Evolutionary conservation across 441 rosid species (phyloP).

Genomic region (Manihot esculenta): DNA sequence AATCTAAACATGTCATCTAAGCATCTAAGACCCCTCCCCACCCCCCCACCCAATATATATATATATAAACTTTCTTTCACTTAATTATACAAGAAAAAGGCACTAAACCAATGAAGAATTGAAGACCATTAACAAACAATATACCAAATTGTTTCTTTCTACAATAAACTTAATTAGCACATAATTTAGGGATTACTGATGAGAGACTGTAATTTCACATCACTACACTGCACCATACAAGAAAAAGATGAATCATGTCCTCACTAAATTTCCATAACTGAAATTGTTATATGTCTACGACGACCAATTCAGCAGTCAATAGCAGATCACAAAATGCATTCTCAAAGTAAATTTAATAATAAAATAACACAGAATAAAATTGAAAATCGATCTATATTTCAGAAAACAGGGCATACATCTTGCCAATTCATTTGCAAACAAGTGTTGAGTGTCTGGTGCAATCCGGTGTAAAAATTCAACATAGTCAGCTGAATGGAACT

Average conservation of each 20-base stretch:
- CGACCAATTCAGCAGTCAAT: background rate
- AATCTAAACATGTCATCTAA: background rate
- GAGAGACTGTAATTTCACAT: background rate
- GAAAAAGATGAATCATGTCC: background rate
- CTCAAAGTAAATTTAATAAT: background rate
- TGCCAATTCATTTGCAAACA: slow-evolving; percentile 60
- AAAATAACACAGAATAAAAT: background rate
- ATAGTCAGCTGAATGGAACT: slow-evolving; percentile 93
- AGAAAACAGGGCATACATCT: slow-evolving; percentile 49
- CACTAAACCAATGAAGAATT: background rate
- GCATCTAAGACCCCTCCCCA: background rate
- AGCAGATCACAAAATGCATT: background rate
- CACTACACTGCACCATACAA: background rate
- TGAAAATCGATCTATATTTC: background rate
- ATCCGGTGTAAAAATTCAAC: slow-evolving; percentile 90
- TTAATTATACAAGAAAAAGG: background rate
- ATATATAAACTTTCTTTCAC: background rate
- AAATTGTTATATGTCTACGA: background rate
- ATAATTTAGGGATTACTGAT: background rate
- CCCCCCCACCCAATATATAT: background rate
- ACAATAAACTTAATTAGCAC: background rate
- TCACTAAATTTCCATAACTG: background rate
- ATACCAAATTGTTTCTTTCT: background rate
- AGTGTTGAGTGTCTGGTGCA: slow-evolving; percentile 64
- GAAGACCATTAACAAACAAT: background rate